Evolutionary conservation across 1,284 basidiomycete species (phyloP).

Genomic region (Austropuccinia psidii): DNA sequence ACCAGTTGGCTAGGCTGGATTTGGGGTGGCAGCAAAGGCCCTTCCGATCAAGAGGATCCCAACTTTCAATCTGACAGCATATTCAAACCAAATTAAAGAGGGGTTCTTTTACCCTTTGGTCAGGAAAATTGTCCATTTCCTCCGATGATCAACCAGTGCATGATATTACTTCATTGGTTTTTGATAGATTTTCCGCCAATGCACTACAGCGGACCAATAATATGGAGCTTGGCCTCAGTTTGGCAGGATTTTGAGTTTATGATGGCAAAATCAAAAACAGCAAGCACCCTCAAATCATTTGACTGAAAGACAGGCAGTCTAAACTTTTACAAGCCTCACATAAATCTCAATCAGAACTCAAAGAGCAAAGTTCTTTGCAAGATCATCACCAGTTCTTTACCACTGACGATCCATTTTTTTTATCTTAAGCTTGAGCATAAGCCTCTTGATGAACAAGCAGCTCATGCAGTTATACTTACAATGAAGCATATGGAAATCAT

Average conservation of each 20-base stretch:
- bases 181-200: conserved; percentile 78
- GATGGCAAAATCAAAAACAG: conserved; percentile 80
- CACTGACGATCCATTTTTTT: conserved; percentile 81
- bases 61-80: conserved; percentile 72
- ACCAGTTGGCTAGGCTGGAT: conserved; percentile 74
- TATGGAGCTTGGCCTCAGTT: conserved; percentile 70
- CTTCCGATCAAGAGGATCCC: conserved; percentile 52
- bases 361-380: conserved; percentile 7
- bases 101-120: conserved; percentile 73
- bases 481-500: conserved; percentile 98
- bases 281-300: conserved; percentile 84
- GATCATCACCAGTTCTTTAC: no score
- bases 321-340: conserved; percentile 41
- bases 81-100: conserved; percentile 71
- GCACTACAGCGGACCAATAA: conserved; percentile 79
- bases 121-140: conserved; percentile 47
- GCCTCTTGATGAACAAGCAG: conserved; percentile 85
- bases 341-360: conserved; percentile 44
- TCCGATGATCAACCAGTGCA: conserved; percentile 4
- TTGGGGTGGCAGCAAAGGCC: conserved; percentile 56
- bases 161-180: conserved; percentile 81
- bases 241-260: conserved; percentile 81
- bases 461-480: conserved; percentile 77
- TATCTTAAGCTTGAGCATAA: conserved; percentile 86
- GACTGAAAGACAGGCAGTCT: conserved; percentile 62